A percentile compares a stretch with the other conserved stretches of the same genome.
These are phyloP conservation scores for Cladophialophora yegresii DNA, from an alignment of 2,329 filamentous ascomycete species.

Conservation along the genomic window DNA sequence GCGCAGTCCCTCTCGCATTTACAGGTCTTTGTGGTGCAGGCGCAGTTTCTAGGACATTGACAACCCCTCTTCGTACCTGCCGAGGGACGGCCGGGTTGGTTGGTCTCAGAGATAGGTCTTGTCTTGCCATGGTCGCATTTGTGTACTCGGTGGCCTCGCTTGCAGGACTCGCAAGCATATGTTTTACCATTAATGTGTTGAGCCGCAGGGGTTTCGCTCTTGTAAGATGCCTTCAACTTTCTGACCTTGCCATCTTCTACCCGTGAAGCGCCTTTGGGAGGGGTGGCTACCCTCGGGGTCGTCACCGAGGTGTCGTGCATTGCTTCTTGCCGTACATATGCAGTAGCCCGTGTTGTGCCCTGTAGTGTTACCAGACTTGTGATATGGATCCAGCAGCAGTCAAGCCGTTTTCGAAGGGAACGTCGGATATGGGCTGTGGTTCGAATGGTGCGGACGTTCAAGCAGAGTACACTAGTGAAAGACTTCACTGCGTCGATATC, in stretches of 20 bases:
- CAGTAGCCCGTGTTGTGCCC: background rate
- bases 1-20: constrained; percentile 34
- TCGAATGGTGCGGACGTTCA: background rate
- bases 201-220: constrained; percentile 25
- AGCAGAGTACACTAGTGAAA: background rate
- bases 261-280: constrained; percentile 22
- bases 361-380: constrained; percentile 3
- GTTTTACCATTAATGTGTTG: constrained; percentile 36
- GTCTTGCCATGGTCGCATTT: constrained; percentile 35
- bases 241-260: constrained; percentile 31
- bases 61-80: constrained; percentile 34
- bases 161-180: constrained; percentile 36
- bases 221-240: constrained; percentile 21
- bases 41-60: constrained; percentile 34
- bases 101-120: constrained; percentile 33
- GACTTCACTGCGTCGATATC: background rate
- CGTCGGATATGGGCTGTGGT: background rate
- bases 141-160: constrained; percentile 35
- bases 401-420: background rate
- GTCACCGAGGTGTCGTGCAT: constrained; percentile 20
- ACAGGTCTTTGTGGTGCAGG: constrained; percentile 35
- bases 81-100: constrained; percentile 35
- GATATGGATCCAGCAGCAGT: background rate
- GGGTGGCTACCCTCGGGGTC: constrained; percentile 18
- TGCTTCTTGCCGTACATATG: background rate